Percentiles rank a stretch among this genome's conserved stretches.
Conservation (phyloP, 306 rosid species). For the Crataegus laevigata region DNA sequence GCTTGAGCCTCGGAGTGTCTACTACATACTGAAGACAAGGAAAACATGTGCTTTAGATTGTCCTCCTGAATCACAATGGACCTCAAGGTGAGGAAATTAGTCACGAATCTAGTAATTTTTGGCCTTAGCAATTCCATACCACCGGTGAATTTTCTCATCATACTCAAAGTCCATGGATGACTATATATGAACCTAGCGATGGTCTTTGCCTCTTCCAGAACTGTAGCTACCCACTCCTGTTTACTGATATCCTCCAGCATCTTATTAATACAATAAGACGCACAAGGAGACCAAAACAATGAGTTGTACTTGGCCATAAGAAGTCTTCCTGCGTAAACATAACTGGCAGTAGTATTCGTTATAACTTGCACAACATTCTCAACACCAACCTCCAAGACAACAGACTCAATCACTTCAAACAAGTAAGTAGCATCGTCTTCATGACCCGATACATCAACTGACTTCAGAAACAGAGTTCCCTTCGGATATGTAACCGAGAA, state of each 20-base stretch:
- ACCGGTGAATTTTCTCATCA: conserved; percentile 52
- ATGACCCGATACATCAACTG: conserved; percentile 48
- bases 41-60: conserved; percentile 56
- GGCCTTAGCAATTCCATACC: conserved; percentile 56
- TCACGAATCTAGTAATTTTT: conserved; percentile 41
- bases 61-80: conserved; percentile 53
- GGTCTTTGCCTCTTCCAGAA: conserved; percentile 56
- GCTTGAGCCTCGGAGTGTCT: conserved; percentile 44
- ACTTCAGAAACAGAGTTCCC: conserved; percentile 51
- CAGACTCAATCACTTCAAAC: conserved; percentile 51
- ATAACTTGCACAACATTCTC: conserved; percentile 73
- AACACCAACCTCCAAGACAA: conserved; percentile 54
- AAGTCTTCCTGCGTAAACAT: conserved; percentile 46
- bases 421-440: conserved; percentile 44
- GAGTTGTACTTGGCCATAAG: conserved; percentile 57
- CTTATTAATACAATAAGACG: conserved; percentile 49
- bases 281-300: conserved; percentile 78
- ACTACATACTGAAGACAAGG: conserved; percentile 43
- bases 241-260: conserved; percentile 62
- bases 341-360: conserved; percentile 47
- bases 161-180: conserved; percentile 45
- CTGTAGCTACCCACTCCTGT: conserved; percentile 53
- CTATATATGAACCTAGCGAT: conserved; percentile 40
- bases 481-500: conserved; percentile 49
- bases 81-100: conserved; percentile 59